These are phyloP conservation scores for Aphanomyces euteiches DNA, from an alignment of 352 stramenopile genomes.

Conservation along the genomic window DNA sequence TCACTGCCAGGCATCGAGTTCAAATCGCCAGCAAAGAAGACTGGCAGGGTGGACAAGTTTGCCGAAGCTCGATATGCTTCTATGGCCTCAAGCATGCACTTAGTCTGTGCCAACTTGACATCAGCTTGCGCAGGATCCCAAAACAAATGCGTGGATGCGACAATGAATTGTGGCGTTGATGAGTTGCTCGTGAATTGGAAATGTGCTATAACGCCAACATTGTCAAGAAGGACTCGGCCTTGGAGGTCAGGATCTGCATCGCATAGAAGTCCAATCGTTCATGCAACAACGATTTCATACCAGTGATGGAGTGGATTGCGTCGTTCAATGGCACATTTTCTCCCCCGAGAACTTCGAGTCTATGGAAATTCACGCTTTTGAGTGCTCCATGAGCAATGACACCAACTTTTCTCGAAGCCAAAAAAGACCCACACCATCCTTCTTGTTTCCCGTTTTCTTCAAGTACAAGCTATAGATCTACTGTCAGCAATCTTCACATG, in stretches of 20 bases:
- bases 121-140: conserved; percentile 81
- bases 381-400: no score
- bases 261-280: not conserved
- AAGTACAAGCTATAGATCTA: conserved; percentile 46
- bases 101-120: conserved; percentile 73
- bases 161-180: conserved; percentile 39
- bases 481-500: not conserved
- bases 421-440: conserved; percentile 71
- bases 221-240: conserved; percentile 46
- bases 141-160: conserved; percentile 82
- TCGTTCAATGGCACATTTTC: conserved; percentile 49
- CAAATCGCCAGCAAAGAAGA: conserved; percentile 76
- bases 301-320: conserved; percentile 48
- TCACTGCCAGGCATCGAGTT: conserved; percentile 75
- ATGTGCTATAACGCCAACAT: conserved; percentile 52
- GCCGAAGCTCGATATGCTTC: conserved; percentile 37
- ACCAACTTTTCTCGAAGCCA: conserved; percentile 45
- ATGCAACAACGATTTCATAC: conserved; percentile 32
- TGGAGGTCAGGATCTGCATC: conserved; percentile 42
- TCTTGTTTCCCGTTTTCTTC: conserved; percentile 63
- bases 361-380: not conserved
- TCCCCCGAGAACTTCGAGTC: conserved; percentile 43
- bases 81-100: conserved; percentile 49
- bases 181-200: conserved; percentile 41
- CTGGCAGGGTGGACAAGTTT: conserved; percentile 27